Base-by-base conservation (phyloP, 2,329 filamentous ascomycete genomes). In the Ophiostoma fasciatum region DNA sequence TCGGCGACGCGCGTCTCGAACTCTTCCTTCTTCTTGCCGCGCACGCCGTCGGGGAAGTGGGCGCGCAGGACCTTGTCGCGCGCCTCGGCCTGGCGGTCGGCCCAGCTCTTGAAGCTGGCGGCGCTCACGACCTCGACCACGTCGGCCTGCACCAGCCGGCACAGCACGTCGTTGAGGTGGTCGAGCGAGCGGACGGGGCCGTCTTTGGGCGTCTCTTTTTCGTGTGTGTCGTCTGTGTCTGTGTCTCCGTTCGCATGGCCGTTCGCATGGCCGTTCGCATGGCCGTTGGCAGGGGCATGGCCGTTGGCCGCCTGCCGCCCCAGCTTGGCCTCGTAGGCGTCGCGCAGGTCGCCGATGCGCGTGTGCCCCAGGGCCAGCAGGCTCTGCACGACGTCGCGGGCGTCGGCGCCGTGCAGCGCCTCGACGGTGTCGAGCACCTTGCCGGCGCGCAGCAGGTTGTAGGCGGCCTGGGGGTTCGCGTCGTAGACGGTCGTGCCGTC, bases 381-480 rank as follows among this genome's bases (percentile, higher is more conserved):
- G 21, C 78, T 79, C 47, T 82, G 74, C 40, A 90, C 68, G 27
- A 94, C 64, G 42, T 77, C 73, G 38, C 75, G 73, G 21, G 84
- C 84, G 42, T 75, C 68, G n/a, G 66, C 61, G 14, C 87, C 88
- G 51, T 84, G 78, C 46, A 78, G 72, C 23, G 68, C 68, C 46
- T 84, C 75, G 29, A 90, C 69, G 41, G 83, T 64, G 44, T 85
- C 72, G 20, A 90, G 61, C 27, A 94, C 80, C 57, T 84, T 90
- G 29, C 84, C 85, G 4, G 74, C 72, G 39, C 90, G 80, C 26
- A 87, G 64, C 29, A 94, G 66, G 46, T 78, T 78, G 58, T 96
- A 96, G 44, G 84, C 82, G 42, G 78, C 74, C 46, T 75, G 64
- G 51, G 77, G 65, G 49, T 94, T 85, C 40, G 84, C 81, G 54